Percentiles rank a stretch among this genome's conserved stretches.
Evolutionary conservation across 2,329 filamentous ascomycete species (phyloP).

Genomic region (Colletotrichum higginsianum): DNA sequence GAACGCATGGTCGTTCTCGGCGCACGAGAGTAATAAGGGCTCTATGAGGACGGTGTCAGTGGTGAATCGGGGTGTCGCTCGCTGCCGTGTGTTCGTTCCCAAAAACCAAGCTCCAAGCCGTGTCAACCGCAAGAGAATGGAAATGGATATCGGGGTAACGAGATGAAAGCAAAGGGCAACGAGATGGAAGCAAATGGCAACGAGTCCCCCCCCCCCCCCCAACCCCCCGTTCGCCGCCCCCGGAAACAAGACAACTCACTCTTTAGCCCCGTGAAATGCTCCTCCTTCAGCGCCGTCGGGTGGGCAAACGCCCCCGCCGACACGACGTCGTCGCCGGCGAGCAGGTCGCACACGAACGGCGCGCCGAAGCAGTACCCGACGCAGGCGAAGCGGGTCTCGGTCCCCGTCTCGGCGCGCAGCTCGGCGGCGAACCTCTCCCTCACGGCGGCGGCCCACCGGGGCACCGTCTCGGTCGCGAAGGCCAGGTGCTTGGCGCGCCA

Average conservation of each 20-base stretch:
- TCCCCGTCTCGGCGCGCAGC: not conserved
- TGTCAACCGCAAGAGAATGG: not conserved
- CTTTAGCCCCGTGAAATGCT: slow-evolving; percentile 58
- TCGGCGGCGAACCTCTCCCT: slow-evolving; percentile 52
- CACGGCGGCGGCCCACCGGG: slow-evolving; percentile 59
- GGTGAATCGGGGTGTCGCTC: no score
- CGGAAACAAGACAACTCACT: slow-evolving; percentile 45
- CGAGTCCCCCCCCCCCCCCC: no score
- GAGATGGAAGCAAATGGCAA: no score
- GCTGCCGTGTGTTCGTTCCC: not conserved
- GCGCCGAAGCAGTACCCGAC: slow-evolving; percentile 60
- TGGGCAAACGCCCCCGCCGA: slow-evolving; percentile 65
- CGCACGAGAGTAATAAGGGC: slow-evolving; percentile 62
- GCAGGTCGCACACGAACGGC: slow-evolving; percentile 59
- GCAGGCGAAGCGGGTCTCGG: slow-evolving; percentile 55
- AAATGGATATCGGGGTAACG: no score
- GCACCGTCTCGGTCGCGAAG: slow-evolving; percentile 60
- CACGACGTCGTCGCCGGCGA: slow-evolving; percentile 43
- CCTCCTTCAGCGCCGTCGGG: slow-evolving; percentile 64
- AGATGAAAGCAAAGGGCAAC: no score
- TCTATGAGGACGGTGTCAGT: slow-evolving; percentile 44
- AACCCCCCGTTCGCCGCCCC: no score
- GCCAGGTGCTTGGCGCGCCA: slow-evolving; percentile 62
- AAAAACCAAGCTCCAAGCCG: not conserved
- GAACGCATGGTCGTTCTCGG: slow-evolving; percentile 62